Percentiles rank a stretch among this genome's conserved stretches.
Evolutionary conservation across 2,329 filamentous ascomycete species (phyloP).

Genomic region (Catunica adiposa): DNA sequence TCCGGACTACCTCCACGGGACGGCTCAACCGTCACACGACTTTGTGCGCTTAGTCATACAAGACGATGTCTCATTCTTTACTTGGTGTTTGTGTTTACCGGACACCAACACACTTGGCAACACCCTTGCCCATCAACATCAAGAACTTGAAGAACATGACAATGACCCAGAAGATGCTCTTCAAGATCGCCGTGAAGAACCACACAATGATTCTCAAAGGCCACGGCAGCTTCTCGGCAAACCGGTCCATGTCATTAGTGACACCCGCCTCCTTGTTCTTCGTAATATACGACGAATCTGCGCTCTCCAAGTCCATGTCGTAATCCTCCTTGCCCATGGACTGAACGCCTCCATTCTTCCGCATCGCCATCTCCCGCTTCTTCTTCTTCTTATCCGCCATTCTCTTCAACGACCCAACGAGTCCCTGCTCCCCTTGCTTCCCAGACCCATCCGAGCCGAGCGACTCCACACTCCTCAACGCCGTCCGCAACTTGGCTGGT

Average conservation of each 20-base stretch:
- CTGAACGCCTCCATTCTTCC: constrained; percentile 2
- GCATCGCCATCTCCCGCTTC: constrained; percentile 20
- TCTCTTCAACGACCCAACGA: constrained; percentile 10
- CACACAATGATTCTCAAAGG: constrained; percentile 33
- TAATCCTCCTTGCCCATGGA: constrained; percentile 31
- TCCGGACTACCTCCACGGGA: background rate
- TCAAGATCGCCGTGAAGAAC: constrained; percentile 36
- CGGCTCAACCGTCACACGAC: background rate
- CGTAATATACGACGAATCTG: constrained; percentile 29
- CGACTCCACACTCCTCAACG: constrained; percentile 1
- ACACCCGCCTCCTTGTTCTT: constrained; percentile 23
- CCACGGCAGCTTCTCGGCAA: constrained; percentile 29
- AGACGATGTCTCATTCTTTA: background rate
- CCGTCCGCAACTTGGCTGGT: constrained; percentile 7
- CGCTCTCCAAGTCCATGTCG: constrained; percentile 47
- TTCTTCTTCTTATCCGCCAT: constrained; percentile 17
- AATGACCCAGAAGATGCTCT: constrained; percentile 41
- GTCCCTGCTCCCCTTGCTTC: constrained; percentile 11
- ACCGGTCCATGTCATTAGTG: background rate
- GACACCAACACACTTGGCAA: constrained; percentile 33
- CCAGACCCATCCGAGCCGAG: background rate
- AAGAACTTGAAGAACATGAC: constrained; percentile 39
- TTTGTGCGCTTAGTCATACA: background rate
- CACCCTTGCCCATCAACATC: constrained; percentile 31
- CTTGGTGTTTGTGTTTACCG: constrained; percentile 6